Evolutionary conservation across 228 moss, liverwort and hornwort genomes (phyloP).

Genomic region (Sphagnum fallax): DNA sequence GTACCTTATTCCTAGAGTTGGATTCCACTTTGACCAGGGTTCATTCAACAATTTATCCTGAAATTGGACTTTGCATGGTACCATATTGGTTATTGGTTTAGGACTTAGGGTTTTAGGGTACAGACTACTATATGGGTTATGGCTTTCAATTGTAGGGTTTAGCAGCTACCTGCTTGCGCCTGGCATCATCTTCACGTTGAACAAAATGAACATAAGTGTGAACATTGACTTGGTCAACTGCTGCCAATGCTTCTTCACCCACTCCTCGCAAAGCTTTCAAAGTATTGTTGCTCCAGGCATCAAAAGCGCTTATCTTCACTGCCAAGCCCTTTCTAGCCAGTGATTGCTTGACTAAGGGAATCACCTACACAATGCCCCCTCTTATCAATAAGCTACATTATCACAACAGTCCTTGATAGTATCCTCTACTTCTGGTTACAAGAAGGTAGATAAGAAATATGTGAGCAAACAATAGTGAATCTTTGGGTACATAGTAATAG

Average conservation of each 20-base stretch:
- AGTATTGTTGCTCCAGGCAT: conserved; percentile 86
- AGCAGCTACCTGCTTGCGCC: conserved; percentile 60
- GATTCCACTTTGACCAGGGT: no score
- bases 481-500: neutral
- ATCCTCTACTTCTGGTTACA: no score
- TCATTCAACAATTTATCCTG: no score
- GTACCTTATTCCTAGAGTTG: no score
- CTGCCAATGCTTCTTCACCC: conserved; percentile 42
- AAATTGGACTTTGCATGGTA: no score
- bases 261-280: conserved; percentile 62
- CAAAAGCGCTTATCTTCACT: conserved; percentile 67
- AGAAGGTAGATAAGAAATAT: no score
- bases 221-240: conserved; percentile 75
- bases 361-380: conserved; percentile 34
- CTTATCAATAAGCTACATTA: no score
- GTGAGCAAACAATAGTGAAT: neutral
- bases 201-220: conserved; percentile 74
- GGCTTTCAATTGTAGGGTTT: no score
- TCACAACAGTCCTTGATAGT: no score
- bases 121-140: no score
- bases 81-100: no score
- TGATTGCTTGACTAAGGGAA: conserved; percentile 53
- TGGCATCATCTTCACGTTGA: conserved; percentile 84
- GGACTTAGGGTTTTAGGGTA: no score
- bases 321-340: conserved; percentile 44